phyloP scores from a whole-genome alignment of 306 rosid species.

The Castanea sativa region DNA sequence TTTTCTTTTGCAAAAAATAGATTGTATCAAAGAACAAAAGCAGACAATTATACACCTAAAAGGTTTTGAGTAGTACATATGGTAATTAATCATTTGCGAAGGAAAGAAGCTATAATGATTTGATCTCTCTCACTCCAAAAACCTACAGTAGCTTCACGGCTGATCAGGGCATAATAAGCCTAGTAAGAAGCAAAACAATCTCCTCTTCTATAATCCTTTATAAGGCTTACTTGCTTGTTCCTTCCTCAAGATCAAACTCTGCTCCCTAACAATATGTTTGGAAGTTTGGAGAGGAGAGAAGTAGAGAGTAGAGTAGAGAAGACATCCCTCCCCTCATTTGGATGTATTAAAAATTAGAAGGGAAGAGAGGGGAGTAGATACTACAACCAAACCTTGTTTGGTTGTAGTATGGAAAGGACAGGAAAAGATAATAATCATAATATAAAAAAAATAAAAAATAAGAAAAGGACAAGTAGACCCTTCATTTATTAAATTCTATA shows the following conservation, averaged over 20 bases:
- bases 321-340: too few species aligned
- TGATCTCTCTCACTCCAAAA: background rate
- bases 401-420: too few species aligned
- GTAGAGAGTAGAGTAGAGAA: too few species aligned
- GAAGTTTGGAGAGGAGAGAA: too few species aligned
- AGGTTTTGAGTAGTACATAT: background rate
- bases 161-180: background rate
- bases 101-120: background rate
- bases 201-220: background rate
- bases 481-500: too few species aligned
- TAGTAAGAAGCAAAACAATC: background rate
- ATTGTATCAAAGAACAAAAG: background rate
- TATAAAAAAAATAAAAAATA: too few species aligned
- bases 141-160: background rate
- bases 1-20: background rate
- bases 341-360: too few species aligned
- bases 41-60: background rate
- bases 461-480: too few species aligned
- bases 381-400: too few species aligned
- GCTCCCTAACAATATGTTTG: too few species aligned
- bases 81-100: background rate
- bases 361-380: too few species aligned
- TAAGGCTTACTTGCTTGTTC: background rate
- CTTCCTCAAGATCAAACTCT: background rate
- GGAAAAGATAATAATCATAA: too few species aligned